Percentiles rank a stretch among this genome's conserved stretches.
Evolutionary conservation across 2,329 filamentous ascomycete genomes (phyloP).

Genomic region (Trichophyton verrucosum): DNA sequence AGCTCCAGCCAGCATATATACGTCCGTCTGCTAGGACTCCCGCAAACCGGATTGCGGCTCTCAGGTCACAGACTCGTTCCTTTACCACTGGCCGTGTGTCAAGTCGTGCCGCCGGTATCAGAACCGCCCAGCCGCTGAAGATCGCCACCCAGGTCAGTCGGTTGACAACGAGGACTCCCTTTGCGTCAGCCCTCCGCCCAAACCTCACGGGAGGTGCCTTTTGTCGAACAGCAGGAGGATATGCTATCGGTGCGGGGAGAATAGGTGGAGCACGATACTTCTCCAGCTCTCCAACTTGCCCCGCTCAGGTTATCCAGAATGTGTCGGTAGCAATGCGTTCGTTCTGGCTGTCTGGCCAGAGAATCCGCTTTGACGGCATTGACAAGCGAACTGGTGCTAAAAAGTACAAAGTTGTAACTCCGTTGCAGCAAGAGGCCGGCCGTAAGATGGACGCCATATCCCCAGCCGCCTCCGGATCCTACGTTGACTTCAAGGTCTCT

Average conservation of each 20-base stretch:
- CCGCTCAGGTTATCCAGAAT: slow-evolving; percentile 84
- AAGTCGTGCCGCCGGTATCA: slow-evolving; percentile 40
- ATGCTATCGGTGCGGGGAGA: slow-evolving; percentile 57
- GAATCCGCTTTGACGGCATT: slow-evolving; percentile 72
- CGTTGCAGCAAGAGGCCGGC: slow-evolving; percentile 59
- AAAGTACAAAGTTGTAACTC: slow-evolving; percentile 64
- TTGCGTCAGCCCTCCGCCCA: slow-evolving; percentile 76
- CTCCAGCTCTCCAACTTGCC: slow-evolving; percentile 71
- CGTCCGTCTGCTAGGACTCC: slow-evolving; percentile 47
- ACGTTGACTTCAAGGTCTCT: slow-evolving; percentile 75
- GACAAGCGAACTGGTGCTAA: slow-evolving; percentile 57
- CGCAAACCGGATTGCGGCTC: slow-evolving; percentile 48
- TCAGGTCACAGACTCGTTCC: slow-evolving; percentile 50
- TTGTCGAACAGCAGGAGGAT: slow-evolving; percentile 79
- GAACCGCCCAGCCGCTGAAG: slow-evolving; percentile 44
- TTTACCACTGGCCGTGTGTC: slow-evolving; percentile 44
- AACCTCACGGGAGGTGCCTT: slow-evolving; percentile 83
- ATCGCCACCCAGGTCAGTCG: slow-evolving; percentile 46
- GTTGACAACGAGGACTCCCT: slow-evolving; percentile 65
- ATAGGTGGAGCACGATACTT: slow-evolving; percentile 70
- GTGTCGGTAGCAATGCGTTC: slow-evolving; percentile 88
- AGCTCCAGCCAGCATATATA: slow-evolving; percentile 49
- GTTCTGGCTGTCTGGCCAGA: slow-evolving; percentile 84
- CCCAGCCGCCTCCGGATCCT: slow-evolving; percentile 55
- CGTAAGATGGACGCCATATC: slow-evolving; percentile 50